Base-by-base conservation (phyloP, 192 early-diverging fungal species). In the Lobosporangium transversale region DNA sequence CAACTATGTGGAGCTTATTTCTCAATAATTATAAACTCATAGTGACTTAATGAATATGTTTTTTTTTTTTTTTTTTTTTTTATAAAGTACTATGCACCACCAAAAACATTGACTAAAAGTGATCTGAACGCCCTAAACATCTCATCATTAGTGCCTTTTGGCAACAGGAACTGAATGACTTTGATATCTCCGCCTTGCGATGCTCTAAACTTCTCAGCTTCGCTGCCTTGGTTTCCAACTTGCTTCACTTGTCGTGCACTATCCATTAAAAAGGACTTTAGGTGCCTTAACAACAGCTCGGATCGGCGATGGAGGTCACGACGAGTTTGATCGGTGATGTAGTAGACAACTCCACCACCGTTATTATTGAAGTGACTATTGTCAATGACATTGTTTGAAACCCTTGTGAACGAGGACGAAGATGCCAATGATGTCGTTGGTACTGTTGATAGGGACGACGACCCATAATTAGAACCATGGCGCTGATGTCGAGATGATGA, bases 201-300 rank as follows among this genome's bases (percentile, higher is more conserved):
- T 6, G 70, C 70, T 33, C 70, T 30, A 40, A 75, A 75, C 29
- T 75, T 81, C 48, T 81, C 75, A 3, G 80, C 69, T 23, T 84
- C 79, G 14, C 62, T 54, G 14, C 75, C 81, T 53, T 83, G 83
- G 30, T 76, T 81, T 1, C 83, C 74, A 7, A 79, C 58, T 30
- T 79, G 70, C 49, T 84, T 83, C 2, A 79, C 76, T 45, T 70
- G 62, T 3, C 87, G 73, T 10, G 85, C 82, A 40, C 80, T 83
- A 35, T 88, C 85, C 53, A 88, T 87, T 56, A 89, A 52, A 44
- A 65, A 88, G 2, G 85, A 82, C 47, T 89, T 89, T 14, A 85
- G 62, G 42, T 76, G 79, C 30, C 86, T 83, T 47, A 88, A 58
- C 5, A 84, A 62, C 2, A 73, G 50, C 45, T 88, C 85, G 0